Evolutionary conservation across 495 filamentous ascomycete species (phyloP).

Genomic region (Xylaria palmicola): DNA sequence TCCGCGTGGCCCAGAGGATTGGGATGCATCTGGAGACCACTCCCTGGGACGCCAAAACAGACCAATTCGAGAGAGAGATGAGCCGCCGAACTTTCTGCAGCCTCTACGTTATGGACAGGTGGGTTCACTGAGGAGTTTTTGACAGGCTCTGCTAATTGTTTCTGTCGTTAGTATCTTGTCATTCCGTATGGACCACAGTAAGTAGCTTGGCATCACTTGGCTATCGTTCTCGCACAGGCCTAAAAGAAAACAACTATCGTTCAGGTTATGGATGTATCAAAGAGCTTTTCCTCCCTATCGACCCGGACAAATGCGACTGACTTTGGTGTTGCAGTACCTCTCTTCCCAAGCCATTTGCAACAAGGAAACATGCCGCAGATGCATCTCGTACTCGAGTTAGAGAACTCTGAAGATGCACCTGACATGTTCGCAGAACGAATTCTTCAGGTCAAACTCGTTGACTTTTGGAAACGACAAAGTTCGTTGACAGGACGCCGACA

Average conservation of each 20-base stretch:
- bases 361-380: not conserved
- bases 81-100: constrained; percentile 26
- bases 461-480: constrained; percentile 22
- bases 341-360: not conserved
- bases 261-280: no score
- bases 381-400: not conserved
- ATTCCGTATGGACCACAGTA: not conserved
- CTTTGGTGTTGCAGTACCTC: not conserved
- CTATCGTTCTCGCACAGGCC: no score
- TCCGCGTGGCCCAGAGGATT: constrained; percentile 23
- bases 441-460: constrained; percentile 22
- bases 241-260: no score
- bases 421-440: constrained; percentile 29
- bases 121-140: not conserved
- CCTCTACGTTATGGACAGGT: constrained; percentile 31
- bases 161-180: not conserved
- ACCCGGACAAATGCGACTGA: not conserved
- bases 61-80: constrained; percentile 27
- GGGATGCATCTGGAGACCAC: constrained; percentile 18
- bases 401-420: not conserved
- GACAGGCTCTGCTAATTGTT: not conserved
- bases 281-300: no score
- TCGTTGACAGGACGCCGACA: constrained; percentile 6
- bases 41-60: not conserved
- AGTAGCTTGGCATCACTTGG: no score